phyloP scores from a whole-genome alignment of 257 asterid species.

The Nicotiana knightiana region DNA sequence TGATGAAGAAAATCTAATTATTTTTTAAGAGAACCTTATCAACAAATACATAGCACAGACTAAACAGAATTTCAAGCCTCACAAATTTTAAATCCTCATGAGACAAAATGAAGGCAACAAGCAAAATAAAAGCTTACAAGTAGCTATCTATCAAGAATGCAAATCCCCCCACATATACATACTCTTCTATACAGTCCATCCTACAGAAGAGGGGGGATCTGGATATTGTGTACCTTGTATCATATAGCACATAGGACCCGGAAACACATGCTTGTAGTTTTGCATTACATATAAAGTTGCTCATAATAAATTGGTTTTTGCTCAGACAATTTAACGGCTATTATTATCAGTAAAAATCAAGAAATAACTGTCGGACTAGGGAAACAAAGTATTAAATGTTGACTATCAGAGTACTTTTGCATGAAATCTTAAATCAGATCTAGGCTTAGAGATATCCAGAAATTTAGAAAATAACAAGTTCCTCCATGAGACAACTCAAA shows the following conservation, averaged over 20 bases:
- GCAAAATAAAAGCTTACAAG: neutral
- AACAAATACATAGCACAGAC: neutral
- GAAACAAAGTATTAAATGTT: neutral
- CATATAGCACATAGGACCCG: neutral
- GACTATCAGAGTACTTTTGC: neutral
- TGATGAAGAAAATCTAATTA: neutral
- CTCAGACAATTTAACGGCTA: neutral
- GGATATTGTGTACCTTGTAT: neutral
- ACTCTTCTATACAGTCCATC: neutral
- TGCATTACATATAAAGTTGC: neutral
- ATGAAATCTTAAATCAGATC: neutral
- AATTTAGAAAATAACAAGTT: neutral
- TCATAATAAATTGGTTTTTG: neutral
- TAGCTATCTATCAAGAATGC: neutral
- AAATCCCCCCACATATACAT: neutral
- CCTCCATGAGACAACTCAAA: neutral
- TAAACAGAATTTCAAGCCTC: neutral
- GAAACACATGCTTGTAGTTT: neutral
- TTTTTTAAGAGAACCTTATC: neutral
- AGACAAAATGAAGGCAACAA: neutral
- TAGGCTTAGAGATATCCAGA: neutral
- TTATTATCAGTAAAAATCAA: constrained; percentile 6
- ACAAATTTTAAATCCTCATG: neutral
- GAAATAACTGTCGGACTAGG: neutral
- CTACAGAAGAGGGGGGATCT: neutral